Evolutionary conservation across 345 rosid species (phyloP).

Genomic region (Pelargonium nanum): DNA sequence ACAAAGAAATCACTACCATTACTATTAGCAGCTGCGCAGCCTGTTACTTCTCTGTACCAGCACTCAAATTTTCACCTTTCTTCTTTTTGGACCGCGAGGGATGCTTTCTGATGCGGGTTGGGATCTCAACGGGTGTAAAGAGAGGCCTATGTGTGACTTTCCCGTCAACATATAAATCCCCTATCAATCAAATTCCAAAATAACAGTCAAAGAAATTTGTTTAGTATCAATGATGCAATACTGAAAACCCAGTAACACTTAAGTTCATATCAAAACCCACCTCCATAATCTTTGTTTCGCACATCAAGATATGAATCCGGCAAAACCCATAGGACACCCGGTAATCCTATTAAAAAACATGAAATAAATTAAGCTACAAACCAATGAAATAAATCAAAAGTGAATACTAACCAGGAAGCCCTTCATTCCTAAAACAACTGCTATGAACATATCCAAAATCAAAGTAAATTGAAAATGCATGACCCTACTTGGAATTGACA

Average conservation of each 20-base stretch:
- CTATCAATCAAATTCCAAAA: slow-evolving; percentile 23
- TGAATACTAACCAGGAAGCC: not conserved
- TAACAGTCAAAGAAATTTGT: not conserved
- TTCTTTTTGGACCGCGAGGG: slow-evolving; percentile 66
- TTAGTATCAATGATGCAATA: not conserved
- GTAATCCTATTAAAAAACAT: slow-evolving; percentile 37
- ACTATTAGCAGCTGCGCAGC: slow-evolving; percentile 10
- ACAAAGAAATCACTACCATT: not conserved
- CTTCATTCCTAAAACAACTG: too few species aligned
- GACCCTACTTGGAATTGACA: too few species aligned
- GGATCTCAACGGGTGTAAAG: slow-evolving; percentile 49
- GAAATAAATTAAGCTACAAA: slow-evolving; percentile 1
- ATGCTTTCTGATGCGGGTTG: slow-evolving; percentile 48
- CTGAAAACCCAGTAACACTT: not conserved
- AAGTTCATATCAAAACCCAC: slow-evolving; percentile 23
- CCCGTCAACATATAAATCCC: slow-evolving; percentile 75
- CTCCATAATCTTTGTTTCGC: slow-evolving; percentile 96
- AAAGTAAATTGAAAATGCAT: not conserved
- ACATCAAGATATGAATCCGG: slow-evolving; percentile 96
- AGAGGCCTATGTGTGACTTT: slow-evolving; percentile 86
- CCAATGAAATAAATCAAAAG: not conserved
- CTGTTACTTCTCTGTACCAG: slow-evolving; percentile 26
- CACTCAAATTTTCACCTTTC: slow-evolving; percentile 64
- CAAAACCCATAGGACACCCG: slow-evolving; percentile 92
- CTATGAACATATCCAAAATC: not conserved